Base-by-base conservation (phyloP, 495 filamentous ascomycete species). In the Rhizodiscina lignyota region DNA sequence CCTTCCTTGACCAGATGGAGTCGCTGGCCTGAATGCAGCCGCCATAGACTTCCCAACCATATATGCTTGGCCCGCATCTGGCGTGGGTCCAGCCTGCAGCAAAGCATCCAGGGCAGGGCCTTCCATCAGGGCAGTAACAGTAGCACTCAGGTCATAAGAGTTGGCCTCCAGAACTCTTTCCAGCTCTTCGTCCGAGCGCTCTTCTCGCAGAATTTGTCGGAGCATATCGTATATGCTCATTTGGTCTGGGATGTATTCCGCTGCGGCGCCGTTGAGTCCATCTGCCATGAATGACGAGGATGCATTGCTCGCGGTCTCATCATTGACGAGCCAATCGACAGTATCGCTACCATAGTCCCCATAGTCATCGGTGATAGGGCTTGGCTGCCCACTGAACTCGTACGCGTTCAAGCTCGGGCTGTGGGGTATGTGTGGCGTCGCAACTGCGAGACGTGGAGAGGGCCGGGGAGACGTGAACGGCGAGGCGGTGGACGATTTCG, bases 191-290 rank as follows among this genome's bases (percentile, higher is more conserved):
- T 96, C 87, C 12, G 80, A 73, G 44, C 78, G 77, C 39, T 79
- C 75, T 48, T 86, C 84, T 8, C 87, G 84, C 22, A 99, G 64
- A 21, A 99, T 89, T 8, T 86, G 93, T 33, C 91, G 79, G 29
- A 99, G 64, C 66, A 99, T 99, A 55, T 99, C 91, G 61, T 93
- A 91, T 2, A 91, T 86, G 34, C 82, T 89, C 91, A 99, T 99
- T 48, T 96, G 85, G 42, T 62, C 63, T 42, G 79, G 74, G 39
- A 79, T 71, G 48, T 83, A 91, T 37, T 86, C 74, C 12, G 84
- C 77, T 5, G 77, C 79, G 15, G 76, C 77, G 37, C 78, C 80
- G 41, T 83, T 76, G 20, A 78, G 63, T 17, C 24, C 6, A 13
- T 27, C 24, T 13, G 24, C 6, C 24, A 27, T 13, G 24, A 27